Evolutionary conservation across 805 yeast species (phyloP).

Genomic region (Candida gorgasii): DNA sequence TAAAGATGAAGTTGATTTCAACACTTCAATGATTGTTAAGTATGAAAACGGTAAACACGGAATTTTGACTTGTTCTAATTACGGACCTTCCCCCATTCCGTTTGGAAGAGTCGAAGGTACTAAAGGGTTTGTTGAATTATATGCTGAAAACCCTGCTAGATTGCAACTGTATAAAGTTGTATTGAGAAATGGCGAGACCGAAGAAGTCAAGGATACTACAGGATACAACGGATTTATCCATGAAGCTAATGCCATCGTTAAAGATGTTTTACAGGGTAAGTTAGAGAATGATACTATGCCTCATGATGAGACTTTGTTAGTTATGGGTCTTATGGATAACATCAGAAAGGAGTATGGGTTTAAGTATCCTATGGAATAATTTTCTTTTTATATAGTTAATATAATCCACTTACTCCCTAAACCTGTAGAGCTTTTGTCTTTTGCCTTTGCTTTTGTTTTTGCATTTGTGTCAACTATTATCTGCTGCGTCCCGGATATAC

Average conservation of each 20-base stretch:
- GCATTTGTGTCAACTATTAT: too few species aligned
- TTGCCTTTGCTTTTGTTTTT: too few species aligned
- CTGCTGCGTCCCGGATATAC: too few species aligned
- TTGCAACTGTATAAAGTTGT: conserved; percentile 31
- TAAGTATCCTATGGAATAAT: conserved; percentile 40
- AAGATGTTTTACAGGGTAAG: conserved; percentile 42
- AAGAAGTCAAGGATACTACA: conserved; percentile 33
- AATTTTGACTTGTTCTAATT: conserved; percentile 33
- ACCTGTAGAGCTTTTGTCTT: too few species aligned
- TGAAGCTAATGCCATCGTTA: conserved; percentile 57
- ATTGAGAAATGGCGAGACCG: conserved; percentile 26
- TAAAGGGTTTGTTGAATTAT: conserved; percentile 31
- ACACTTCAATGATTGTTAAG: conserved; percentile 36
- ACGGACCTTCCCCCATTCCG: conserved; percentile 27
- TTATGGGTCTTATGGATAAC: conserved; percentile 51
- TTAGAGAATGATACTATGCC: conserved; percentile 39
- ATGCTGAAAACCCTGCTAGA: conserved; percentile 33
- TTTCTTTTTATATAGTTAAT: too few species aligned
- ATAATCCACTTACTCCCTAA: too few species aligned
- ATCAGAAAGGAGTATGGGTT: conserved; percentile 46
- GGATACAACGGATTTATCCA: conserved; percentile 52
- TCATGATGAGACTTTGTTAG: conserved; percentile 46
- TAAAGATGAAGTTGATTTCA: conserved; percentile 43
- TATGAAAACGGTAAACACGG: conserved; percentile 45
- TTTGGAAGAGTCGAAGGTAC: conserved; percentile 37